A percentile compares a stretch with the other conserved stretches of the same genome.
These are phyloP conservation scores for Fusarium tjaetaba DNA, from an alignment of 2,329 filamentous ascomycete genomes.

Conservation along the genomic window DNA sequence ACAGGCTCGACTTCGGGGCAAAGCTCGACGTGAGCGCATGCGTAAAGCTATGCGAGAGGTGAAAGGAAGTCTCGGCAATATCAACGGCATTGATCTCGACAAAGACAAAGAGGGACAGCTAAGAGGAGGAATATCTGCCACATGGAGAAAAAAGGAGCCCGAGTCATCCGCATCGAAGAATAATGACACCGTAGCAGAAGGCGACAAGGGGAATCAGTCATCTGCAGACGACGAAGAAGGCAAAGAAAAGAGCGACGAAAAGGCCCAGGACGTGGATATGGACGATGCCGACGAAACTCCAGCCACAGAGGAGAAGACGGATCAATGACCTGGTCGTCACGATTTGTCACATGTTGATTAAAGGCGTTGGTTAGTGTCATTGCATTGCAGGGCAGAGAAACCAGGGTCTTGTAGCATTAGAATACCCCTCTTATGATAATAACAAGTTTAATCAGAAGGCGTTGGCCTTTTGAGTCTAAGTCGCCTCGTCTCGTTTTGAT, in stretches of 20 bases:
- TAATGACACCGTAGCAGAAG: conserved; percentile 47
- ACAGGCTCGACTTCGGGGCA: conserved; percentile 65
- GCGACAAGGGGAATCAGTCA: conserved; percentile 60
- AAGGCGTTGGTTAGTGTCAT: conserved; percentile 40
- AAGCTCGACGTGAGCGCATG: conserved; percentile 66
- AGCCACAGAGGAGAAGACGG: conserved; percentile 26
- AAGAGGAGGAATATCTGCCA: conserved; percentile 47
- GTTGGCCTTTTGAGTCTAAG: conserved; percentile 13
- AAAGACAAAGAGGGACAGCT: conserved; percentile 42
- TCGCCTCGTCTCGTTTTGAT: conserved; percentile 28
- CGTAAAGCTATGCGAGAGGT: conserved; percentile 65
- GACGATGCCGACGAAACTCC: conserved; percentile 33
- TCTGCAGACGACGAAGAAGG: conserved; percentile 17
- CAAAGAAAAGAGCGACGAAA: conserved; percentile 4
- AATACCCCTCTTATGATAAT: conserved; percentile 42
- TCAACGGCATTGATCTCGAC: conserved; percentile 41
- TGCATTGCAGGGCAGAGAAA: conserved; percentile 33
- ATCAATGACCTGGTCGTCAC: conserved; percentile 24
- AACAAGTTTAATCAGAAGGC: conserved; percentile 31
- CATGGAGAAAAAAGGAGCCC: conserved; percentile 48
- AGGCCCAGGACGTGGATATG: conserved; percentile 49
- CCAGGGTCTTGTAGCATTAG: conserved; percentile 41
- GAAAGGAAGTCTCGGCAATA: conserved; percentile 50
- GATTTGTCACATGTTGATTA: conserved; percentile 22
- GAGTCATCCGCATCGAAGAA: conserved; percentile 41